Conservation (phyloP, 805 yeast species). For the Spathaspora arborariae region DNA sequence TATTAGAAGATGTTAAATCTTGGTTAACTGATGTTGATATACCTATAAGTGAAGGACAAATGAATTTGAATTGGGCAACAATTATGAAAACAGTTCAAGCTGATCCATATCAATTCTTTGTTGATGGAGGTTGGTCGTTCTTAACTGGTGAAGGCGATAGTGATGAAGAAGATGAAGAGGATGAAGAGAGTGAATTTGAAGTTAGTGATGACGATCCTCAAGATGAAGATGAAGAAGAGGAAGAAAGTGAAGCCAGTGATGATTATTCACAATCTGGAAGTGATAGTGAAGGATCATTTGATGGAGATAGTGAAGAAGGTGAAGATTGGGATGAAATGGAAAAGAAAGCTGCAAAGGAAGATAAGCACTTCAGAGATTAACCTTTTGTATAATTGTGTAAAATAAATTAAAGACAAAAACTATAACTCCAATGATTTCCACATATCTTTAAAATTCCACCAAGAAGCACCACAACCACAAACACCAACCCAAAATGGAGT, state of each 20-base stretch:
- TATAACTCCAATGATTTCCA: slow-evolving; percentile 33
- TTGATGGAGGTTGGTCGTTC: slow-evolving; percentile 95
- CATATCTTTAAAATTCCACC: slow-evolving; percentile 36
- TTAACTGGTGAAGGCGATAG: slow-evolving; percentile 80
- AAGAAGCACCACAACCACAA: slow-evolving; percentile 43
- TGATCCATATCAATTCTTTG: slow-evolving; percentile 91
- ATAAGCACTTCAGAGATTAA: slow-evolving; percentile 28
- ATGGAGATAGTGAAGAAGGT: slow-evolving; percentile 33
- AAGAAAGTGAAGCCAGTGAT: slow-evolving; percentile 34
- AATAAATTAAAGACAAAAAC: neutral
- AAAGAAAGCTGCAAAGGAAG: slow-evolving; percentile 50
- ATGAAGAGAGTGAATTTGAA: slow-evolving; percentile 69
- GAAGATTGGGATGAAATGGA: slow-evolving; percentile 65
- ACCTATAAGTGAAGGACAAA: slow-evolving; percentile 90
- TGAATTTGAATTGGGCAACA: slow-evolving; percentile 92
- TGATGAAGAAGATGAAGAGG: slow-evolving; percentile 58
- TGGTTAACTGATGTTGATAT: slow-evolving; percentile 98
- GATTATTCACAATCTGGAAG: slow-evolving; percentile 38
- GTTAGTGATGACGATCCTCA: slow-evolving; percentile 57
- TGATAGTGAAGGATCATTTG: slow-evolving; percentile 35
- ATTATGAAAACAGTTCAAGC: slow-evolving; percentile 91
- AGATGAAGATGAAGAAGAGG: slow-evolving; percentile 60
- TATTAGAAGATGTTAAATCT: slow-evolving; percentile 86
- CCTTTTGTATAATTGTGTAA: neutral
- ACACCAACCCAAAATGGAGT: slow-evolving; percentile 46